Percentiles rank a stretch among this genome's conserved stretches.
These are phyloP conservation scores for Coix lacrymajobi DNA, from an alignment of 176 grass and related monocot species.

Conservation along the genomic window DNA sequence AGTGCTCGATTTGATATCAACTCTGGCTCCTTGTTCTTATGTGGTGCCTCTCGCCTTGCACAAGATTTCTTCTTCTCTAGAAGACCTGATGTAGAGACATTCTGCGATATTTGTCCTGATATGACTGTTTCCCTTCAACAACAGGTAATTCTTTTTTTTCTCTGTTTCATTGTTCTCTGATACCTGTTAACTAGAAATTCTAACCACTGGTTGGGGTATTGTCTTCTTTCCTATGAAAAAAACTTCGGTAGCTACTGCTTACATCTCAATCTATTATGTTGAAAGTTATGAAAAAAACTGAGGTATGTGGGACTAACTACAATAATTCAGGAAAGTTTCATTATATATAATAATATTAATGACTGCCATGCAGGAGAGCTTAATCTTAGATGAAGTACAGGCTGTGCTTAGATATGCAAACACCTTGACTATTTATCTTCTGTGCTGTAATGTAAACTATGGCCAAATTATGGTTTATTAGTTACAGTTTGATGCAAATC, in stretches of 20 bases:
- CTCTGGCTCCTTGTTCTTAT: slow-evolving; percentile 72
- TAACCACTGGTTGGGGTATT: not conserved
- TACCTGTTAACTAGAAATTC: slow-evolving; percentile 14
- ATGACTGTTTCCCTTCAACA: slow-evolving; percentile 77
- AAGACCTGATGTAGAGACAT: slow-evolving; percentile 49
- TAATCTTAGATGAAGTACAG: slow-evolving; percentile 8
- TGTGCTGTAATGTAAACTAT: not conserved
- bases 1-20: slow-evolving; percentile 60
- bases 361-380: not conserved
- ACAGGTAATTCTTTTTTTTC: slow-evolving; percentile 51
- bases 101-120: slow-evolving; percentile 74
- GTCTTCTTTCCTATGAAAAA: not conserved
- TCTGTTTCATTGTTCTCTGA: slow-evolving; percentile 8
- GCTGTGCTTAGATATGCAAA: not conserved
- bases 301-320: not conserved
- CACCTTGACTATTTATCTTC: not conserved
- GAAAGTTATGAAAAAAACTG: not conserved
- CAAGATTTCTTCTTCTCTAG: slow-evolving; percentile 68
- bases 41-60: slow-evolving; percentile 53
- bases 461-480: not conserved
- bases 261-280: not conserved
- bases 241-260: not conserved
- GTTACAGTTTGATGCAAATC: not conserved
- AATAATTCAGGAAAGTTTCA: not conserved
- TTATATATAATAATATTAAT: not conserved